phyloP scores from a whole-genome alignment of 2,329 filamentous ascomycete species.

The Ophiobolus disseminans region DNA sequence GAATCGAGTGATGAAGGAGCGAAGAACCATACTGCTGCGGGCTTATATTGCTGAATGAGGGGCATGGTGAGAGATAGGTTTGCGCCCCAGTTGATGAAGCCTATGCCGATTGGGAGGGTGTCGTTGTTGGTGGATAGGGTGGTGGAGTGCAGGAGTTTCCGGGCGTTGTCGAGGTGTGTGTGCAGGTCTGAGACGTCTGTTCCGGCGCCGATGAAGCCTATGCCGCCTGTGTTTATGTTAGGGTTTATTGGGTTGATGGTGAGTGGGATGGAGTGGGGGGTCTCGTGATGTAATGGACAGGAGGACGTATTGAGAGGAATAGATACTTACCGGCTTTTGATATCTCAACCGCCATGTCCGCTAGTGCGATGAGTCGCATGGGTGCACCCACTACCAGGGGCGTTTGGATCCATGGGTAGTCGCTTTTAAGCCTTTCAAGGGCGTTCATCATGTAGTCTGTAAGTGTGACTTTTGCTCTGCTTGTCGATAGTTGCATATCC shows the following conservation, averaged over 20 bases:
- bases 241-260: slow-evolving; percentile 1
- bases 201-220: slow-evolving; percentile 56
- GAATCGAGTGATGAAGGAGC: slow-evolving; percentile 52
- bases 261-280: background rate
- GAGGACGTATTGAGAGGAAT: too few species aligned
- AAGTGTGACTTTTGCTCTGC: background rate
- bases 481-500: too few species aligned
- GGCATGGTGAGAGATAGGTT: slow-evolving; percentile 56
- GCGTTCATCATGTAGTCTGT: slow-evolving; percentile 11
- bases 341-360: slow-evolving; percentile 65
- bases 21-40: slow-evolving; percentile 72
- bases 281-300: too few species aligned
- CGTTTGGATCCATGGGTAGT: slow-evolving; percentile 65
- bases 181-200: slow-evolving; percentile 49
- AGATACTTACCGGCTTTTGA: slow-evolving; percentile 56
- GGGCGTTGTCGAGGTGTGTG: slow-evolving; percentile 35
- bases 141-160: slow-evolving; percentile 27
- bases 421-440: slow-evolving; percentile 31
- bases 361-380: slow-evolving; percentile 70
- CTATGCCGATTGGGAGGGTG: slow-evolving; percentile 63
- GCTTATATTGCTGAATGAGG: slow-evolving; percentile 60
- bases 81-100: slow-evolving; percentile 65
- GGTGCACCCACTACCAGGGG: slow-evolving; percentile 70
- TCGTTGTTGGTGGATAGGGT: slow-evolving; percentile 6
- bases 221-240: slow-evolving; percentile 46